These are phyloP conservation scores for Nemania abortiva DNA, from an alignment of 2,329 filamentous ascomycete genomes.

Conservation along the genomic window DNA sequence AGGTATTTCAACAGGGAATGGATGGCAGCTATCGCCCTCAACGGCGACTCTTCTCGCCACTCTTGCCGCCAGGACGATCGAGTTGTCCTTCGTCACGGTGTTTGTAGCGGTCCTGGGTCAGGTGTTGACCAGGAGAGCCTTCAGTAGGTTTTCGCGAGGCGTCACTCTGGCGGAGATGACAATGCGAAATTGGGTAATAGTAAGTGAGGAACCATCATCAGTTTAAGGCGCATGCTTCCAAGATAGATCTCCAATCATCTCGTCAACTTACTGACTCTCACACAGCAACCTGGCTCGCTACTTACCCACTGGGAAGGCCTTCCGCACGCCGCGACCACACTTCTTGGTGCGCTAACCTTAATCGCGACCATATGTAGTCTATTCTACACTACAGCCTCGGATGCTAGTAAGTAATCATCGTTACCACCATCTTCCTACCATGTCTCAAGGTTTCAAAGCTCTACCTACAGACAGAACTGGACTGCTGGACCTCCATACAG, in stretches of 20 bases:
- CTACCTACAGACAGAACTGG: not conserved
- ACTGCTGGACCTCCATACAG: not conserved
- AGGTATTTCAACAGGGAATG: conserved; percentile 64
- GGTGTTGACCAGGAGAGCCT: conserved; percentile 76
- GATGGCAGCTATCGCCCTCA: conserved; percentile 65
- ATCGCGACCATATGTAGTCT: conserved; percentile 74
- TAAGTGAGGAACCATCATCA: conserved; percentile 39
- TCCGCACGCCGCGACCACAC: conserved; percentile 70
- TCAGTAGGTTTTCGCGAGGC: conserved; percentile 70
- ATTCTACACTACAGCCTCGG: conserved; percentile 81
- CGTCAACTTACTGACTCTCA: conserved; percentile 11
- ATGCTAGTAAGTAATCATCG: conserved; percentile 59
- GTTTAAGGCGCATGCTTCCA: not conserved
- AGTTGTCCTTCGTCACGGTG: conserved; percentile 81
- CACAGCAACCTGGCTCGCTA: conserved; percentile 74
- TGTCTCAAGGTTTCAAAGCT: not conserved
- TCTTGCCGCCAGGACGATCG: conserved; percentile 79
- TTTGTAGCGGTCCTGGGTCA: conserved; percentile 82
- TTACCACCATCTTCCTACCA: not conserved
- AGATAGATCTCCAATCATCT: not conserved
- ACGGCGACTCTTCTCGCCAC: conserved; percentile 77
- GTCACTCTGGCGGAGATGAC: conserved; percentile 81
- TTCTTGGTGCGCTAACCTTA: conserved; percentile 74
- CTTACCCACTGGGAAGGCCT: conserved; percentile 76
- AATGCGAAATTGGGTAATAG: conserved; percentile 80